Base-by-base conservation (phyloP, 139 green algal species). In the Microglena sp. region DNA sequence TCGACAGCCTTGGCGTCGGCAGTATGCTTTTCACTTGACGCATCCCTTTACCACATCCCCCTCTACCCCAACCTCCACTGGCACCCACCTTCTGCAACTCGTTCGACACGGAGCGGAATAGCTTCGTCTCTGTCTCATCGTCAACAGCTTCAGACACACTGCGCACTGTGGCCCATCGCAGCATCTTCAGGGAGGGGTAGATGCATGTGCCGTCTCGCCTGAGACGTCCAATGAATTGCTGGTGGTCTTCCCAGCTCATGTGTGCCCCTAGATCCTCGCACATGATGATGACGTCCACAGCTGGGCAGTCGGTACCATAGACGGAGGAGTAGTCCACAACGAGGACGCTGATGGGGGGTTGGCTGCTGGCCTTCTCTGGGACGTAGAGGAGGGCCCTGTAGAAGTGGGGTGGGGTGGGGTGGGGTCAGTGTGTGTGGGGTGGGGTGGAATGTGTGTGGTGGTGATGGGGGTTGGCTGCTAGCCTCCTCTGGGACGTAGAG, bases 271-370 rank as follows among this genome's bases (percentile, higher is more conserved):
- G 69, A 40, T 80, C 73, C 7, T 69, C 50, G 26, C 54, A 45
- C 55, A 84, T 69, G 2, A 84, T 29, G 8, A 84, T 61, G 32
- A 70, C 76, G 66, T 84, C 77, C 8, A 84, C 77, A 6, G 72
- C 73, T 1, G 69, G 66, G 57, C 72, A 80, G 46, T 84, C 77
- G 2, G 77, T 84, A 29, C 77, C 77, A 70, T 84, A 84, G 5
- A 78, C 62, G 4, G 62, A 67, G 4, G 66, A 77, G 58, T 84
- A 84, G 63, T 84, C 77, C 24, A 84, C 77, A 8, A 80, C 77
- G 8, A 84, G 69, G 18, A 66, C 66, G 65, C 76, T 64, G 6
- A 84, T 33, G 4, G 77, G 72, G 35, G 77, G 77, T 44, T 56
- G 46, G 27, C 56, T 61, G 34, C 44, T 44, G 5, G 62, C 61